These are phyloP conservation scores for Triticum monococcum DNA, from an alignment of 176 grass and related monocot species.

Conservation along the genomic window DNA sequence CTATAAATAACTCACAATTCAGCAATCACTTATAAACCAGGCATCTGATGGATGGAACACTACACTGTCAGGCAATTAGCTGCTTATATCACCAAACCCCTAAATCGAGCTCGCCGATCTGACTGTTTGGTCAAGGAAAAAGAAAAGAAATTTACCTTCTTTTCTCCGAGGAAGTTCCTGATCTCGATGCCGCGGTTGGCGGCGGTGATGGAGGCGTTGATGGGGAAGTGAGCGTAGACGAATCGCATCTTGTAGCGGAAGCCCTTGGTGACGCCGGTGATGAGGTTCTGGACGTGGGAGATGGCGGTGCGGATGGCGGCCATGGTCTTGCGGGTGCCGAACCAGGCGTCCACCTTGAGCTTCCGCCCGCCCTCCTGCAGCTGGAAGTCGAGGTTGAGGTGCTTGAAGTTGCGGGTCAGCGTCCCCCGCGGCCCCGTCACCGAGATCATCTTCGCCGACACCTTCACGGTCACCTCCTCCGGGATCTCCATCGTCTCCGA, in stretches of 20 bases:
- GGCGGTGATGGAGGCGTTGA: constrained; percentile 68
- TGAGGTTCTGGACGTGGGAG: constrained; percentile 88
- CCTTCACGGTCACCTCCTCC: constrained; percentile 63
- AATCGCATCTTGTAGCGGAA: constrained; percentile 85
- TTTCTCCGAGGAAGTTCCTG: constrained; percentile 78
- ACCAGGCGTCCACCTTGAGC: constrained; percentile 86
- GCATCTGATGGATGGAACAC: background rate
- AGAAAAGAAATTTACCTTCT: constrained; percentile 41
- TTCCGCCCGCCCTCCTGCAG: constrained; percentile 49
- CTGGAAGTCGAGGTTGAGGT: constrained; percentile 82
- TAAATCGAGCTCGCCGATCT: background rate
- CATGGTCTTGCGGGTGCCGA: constrained; percentile 71
- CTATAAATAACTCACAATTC: background rate
- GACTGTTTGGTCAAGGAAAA: background rate
- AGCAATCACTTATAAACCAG: background rate
- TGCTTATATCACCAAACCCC: background rate
- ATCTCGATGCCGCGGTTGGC: constrained; percentile 66
- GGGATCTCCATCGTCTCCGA: constrained; percentile 79
- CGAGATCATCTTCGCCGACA: constrained; percentile 65
- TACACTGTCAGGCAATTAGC: background rate
- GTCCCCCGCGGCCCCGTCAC: constrained; percentile 66
- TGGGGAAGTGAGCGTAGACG: constrained; percentile 84
- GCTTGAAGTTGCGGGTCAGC: constrained; percentile 79
- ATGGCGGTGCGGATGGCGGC: constrained; percentile 85
- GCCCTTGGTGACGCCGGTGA: constrained; percentile 76